Evolutionary conservation across 768 basidiomycete species (phyloP).

Genomic region (Lanmaoa rubissima): DNA sequence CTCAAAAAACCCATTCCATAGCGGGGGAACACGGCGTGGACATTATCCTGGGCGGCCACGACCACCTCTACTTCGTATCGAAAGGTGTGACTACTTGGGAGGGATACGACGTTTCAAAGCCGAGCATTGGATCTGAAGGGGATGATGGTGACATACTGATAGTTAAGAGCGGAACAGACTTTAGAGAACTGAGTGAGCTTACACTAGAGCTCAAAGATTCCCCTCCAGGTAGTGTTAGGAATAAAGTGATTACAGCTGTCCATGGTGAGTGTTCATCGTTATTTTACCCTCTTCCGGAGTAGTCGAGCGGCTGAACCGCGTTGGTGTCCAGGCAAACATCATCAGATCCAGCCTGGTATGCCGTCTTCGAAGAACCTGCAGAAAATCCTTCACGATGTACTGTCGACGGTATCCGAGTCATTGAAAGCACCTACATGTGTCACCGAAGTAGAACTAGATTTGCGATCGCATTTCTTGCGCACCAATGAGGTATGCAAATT

Average conservation of each 20-base stretch:
- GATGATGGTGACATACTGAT: slow-evolving; percentile 70
- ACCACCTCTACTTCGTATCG: slow-evolving; percentile 77
- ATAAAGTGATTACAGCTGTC: slow-evolving; percentile 59
- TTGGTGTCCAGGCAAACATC: slow-evolving; percentile 56
- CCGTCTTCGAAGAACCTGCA: slow-evolving; percentile 55
- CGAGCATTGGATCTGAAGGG: slow-evolving; percentile 64
- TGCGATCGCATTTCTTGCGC: slow-evolving; percentile 73
- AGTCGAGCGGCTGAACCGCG: not conserved
- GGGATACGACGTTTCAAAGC: slow-evolving; percentile 50
- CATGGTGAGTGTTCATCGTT: slow-evolving; percentile 44
- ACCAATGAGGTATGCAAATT: slow-evolving; percentile 55
- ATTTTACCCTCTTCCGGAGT: not conserved
- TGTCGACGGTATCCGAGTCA: slow-evolving; percentile 67
- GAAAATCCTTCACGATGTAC: slow-evolving; percentile 56
- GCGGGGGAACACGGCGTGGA: slow-evolving; percentile 71
- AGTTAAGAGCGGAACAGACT: slow-evolving; percentile 88
- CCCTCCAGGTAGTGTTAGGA: slow-evolving; percentile 60
- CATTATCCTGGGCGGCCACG: slow-evolving; percentile 84
- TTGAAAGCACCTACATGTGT: slow-evolving; percentile 77
- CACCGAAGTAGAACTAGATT: slow-evolving; percentile 63
- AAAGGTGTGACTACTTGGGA: slow-evolving; percentile 68
- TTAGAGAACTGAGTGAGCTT: slow-evolving; percentile 81
- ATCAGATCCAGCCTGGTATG: slow-evolving; percentile 56
- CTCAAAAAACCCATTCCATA: slow-evolving; percentile 44
- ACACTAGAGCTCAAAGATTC: slow-evolving; percentile 58